A percentile compares a stretch with the other conserved stretches of the same genome.
Conservation (phyloP, 345 rosid species). For the Fremontodendron californicum region DNA sequence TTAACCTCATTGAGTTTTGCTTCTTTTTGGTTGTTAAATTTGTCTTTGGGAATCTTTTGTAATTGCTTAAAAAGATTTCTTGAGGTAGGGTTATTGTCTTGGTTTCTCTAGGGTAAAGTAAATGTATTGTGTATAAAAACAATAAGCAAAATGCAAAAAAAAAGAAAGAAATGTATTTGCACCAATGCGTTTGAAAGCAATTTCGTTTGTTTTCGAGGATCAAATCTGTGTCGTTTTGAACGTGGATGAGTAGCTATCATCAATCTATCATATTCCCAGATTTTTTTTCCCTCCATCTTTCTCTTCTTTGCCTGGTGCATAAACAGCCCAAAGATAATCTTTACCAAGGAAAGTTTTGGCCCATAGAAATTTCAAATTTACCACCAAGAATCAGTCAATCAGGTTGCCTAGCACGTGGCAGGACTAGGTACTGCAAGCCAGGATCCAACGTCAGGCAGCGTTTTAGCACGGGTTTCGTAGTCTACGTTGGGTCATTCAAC, state of each 20-base stretch:
- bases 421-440: conserved; percentile 15
- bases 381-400: not conserved
- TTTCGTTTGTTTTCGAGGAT: conserved; percentile 18
- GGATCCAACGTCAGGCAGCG: conserved; percentile 25
- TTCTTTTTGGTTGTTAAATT: not conserved
- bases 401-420: conserved; percentile 16
- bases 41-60: conserved; percentile 8
- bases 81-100: not conserved
- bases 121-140: not conserved
- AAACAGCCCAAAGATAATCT: not conserved
- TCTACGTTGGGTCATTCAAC: not conserved
- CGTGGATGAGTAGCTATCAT: conserved; percentile 19
- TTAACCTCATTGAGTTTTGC: conserved; percentile 4
- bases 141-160: not conserved
- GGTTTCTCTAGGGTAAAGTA: not conserved
- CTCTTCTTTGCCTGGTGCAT: conserved; percentile 12
- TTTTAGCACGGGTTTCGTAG: conserved; percentile 7
- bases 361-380: not conserved
- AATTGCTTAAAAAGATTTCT: not conserved
- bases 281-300: conserved; percentile 11
- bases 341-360: not conserved
- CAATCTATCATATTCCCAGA: conserved; percentile 26
- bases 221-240: conserved; percentile 31
- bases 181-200: not conserved
- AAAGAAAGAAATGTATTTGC: not conserved